Evolutionary conservation across 139 green algal genomes (phyloP).

Genomic region (Astrephomene gubernaculifera): DNA sequence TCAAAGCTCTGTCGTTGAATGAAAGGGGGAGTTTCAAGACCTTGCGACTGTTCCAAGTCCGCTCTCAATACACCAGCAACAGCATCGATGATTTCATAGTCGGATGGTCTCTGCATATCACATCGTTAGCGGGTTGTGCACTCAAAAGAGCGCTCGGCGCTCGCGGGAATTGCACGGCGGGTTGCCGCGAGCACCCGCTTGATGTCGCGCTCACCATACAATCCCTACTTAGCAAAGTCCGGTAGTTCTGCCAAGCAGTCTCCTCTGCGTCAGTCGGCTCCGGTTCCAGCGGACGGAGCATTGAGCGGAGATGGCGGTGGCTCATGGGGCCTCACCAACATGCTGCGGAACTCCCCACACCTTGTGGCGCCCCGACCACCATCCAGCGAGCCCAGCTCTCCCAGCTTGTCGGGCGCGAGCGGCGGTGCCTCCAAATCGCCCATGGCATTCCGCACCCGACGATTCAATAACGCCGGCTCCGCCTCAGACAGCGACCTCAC

Average conservation of each 20-base stretch:
- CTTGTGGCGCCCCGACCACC: slow-evolving; percentile 6
- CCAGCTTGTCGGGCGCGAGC: neutral
- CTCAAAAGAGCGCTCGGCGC: neutral
- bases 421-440: slow-evolving; percentile 5
- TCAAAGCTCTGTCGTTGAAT: neutral
- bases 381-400: slow-evolving; percentile 5
- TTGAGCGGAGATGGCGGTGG: neutral
- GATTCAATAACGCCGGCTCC: slow-evolving; percentile 18
- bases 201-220: slow-evolving; percentile 28
- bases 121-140: neutral
- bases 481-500: neutral
- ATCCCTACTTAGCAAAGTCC: neutral
- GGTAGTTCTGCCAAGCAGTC: slow-evolving; percentile 6
- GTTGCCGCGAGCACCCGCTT: neutral
- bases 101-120: slow-evolving; percentile 5
- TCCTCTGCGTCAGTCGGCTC: slow-evolving; percentile 19
- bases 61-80: neutral
- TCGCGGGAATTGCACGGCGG: neutral
- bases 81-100: slow-evolving; percentile 1
- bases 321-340: slow-evolving; percentile 5
- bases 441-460: slow-evolving; percentile 27
- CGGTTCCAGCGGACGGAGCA: slow-evolving; percentile 10
- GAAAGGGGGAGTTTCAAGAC: neutral
- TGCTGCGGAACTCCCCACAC: neutral
- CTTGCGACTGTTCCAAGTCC: neutral